Conservation (phyloP, 495 filamentous ascomycete genomes). For the Penicillium paradoxum region DNA sequence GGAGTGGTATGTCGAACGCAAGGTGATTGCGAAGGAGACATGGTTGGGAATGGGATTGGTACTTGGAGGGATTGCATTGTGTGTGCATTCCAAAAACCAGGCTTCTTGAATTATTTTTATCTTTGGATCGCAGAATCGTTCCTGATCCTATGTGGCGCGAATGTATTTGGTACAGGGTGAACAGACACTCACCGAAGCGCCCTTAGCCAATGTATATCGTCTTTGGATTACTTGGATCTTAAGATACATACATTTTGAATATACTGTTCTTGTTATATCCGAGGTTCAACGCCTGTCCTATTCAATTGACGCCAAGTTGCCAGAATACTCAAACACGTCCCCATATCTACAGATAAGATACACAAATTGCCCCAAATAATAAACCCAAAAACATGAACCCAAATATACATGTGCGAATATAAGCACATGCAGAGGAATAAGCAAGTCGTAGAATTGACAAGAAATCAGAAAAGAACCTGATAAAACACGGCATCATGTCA, state of each 20-base stretch:
- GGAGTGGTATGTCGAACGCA: conserved; percentile 91
- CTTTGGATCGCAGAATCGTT: background rate
- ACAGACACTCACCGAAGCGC: too few relatives aligned
- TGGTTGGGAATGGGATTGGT: conserved; percentile 85
- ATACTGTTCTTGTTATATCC: too few relatives aligned
- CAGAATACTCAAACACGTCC: background rate
- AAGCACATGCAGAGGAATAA: background rate
- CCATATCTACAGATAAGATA: conserved; percentile 22
- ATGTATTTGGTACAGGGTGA: background rate
- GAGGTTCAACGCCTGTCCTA: background rate
- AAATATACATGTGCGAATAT: background rate
- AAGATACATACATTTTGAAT: too few relatives aligned
- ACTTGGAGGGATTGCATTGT: conserved; percentile 77
- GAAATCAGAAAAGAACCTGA: background rate
- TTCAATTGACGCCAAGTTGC: background rate
- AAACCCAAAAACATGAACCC: background rate
- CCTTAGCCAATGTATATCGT: too few relatives aligned
- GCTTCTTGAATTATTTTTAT: conserved; percentile 1
- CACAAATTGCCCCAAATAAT: background rate
- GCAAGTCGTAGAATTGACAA: background rate
- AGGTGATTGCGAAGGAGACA: conserved; percentile 82
- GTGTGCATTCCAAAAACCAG: conserved; percentile 60
- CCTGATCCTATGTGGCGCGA: background rate
- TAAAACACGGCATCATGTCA: conserved; percentile 6
- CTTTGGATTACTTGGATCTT: too few relatives aligned